Base-by-base conservation (phyloP, 345 rosid genomes). In the Salix suchowensis region DNA sequence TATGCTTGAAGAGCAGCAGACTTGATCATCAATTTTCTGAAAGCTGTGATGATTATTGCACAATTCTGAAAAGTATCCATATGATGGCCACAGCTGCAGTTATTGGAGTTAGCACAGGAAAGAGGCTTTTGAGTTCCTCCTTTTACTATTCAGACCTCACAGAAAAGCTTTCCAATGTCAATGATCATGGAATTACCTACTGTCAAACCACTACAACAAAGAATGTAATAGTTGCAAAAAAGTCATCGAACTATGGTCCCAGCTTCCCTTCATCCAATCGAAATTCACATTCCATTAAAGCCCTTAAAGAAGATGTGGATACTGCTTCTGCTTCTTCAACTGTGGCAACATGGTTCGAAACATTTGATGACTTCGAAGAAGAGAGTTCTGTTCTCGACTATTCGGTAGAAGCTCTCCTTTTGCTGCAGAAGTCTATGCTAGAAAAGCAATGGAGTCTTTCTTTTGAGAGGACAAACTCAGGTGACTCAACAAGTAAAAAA, bases 381-480 rank as follows among this genome's bases (percentile, higher is more conserved):
- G 92, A 85, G 68, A 76, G 67, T 77, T 76, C 83, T 66, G 89
- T 83, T 65, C 85, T 86, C 65, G 86, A 86, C 73, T 85, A 74
- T 77, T 91, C 94, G 2, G 83, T 94, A 30, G 97, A 94, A 60
- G 97, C 91, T 62, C 89, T 92, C 39, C 89, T 94, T 32, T 76
- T 94, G 83, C 82, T 94, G 74, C 98, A 95, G 86, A 95, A 89
- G 84, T 90, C 94, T 70, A 88, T 93, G 90, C 88, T 95, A 44
- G 98, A 95, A 72, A 90, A 94, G 80, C 97, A 93, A 60, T 95
- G 98, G 98, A 91, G 83, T 75, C 97, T 95, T 82, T 88, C 97
- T 21, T 89, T 92, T 78, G 91, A 91, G 64, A 82, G 87, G 71
- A 83, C 76, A 2, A 74, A 65, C 21, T 77, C 77, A 30, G 54